phyloP scores from a whole-genome alignment of 257 asterid genomes.

The Lycium ferocissimum region DNA sequence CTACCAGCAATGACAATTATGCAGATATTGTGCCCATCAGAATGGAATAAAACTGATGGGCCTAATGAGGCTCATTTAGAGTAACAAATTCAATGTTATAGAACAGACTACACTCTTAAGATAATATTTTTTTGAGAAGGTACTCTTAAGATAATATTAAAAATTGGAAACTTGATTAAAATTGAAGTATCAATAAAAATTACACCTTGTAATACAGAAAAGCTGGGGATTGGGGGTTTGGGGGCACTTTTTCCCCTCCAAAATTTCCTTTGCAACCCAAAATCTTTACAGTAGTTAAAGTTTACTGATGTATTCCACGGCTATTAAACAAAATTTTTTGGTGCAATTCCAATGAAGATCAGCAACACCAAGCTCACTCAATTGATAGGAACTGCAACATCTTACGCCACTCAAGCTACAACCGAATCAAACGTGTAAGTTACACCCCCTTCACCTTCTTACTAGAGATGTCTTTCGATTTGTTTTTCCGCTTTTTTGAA shows the following conservation, averaged over 20 bases:
- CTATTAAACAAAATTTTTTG: background rate
- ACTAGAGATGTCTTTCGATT: constrained; percentile 55
- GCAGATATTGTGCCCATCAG: background rate
- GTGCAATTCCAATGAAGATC: background rate
- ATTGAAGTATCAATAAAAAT: background rate
- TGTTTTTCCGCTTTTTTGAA: constrained; percentile 57
- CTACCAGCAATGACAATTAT: background rate
- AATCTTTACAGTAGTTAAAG: background rate
- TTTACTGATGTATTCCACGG: background rate
- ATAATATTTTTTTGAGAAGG: background rate
- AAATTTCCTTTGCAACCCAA: background rate
- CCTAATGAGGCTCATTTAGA: no score
- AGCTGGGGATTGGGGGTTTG: background rate
- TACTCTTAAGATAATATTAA: no score
- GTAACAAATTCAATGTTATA: no score
- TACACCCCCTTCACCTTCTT: constrained; percentile 61
- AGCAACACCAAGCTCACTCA: background rate
- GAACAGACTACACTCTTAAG: background rate
- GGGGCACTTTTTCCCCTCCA: background rate
- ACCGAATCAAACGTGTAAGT: constrained; percentile 44
- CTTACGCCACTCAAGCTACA: constrained; percentile 45
- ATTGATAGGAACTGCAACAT: background rate
- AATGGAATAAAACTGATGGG: no score
- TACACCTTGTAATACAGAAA: background rate
- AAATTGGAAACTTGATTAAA: background rate